These are phyloP conservation scores for Penicillium sp. DNA, from an alignment of 2,329 filamentous ascomycete species.

Conservation along the genomic window DNA sequence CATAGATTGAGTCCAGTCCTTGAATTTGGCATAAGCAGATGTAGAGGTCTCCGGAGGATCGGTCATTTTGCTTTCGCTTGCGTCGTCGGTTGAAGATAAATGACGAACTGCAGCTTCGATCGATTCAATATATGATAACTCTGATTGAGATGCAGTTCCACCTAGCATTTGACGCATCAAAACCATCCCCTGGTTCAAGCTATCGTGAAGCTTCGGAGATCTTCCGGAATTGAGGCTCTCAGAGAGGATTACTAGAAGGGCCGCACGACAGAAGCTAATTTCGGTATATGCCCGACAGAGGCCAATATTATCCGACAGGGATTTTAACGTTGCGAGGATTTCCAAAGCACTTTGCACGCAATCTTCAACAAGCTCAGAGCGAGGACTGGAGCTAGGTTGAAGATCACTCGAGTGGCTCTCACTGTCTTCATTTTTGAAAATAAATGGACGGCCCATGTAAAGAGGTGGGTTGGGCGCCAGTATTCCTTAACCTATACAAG, in stretches of 20 bases:
- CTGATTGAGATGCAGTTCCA: slow-evolving; percentile 58
- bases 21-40: slow-evolving; percentile 58
- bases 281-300: slow-evolving; percentile 62
- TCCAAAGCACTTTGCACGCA: slow-evolving; percentile 60
- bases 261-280: slow-evolving; percentile 61
- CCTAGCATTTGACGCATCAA: slow-evolving; percentile 60
- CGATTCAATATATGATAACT: slow-evolving; percentile 58
- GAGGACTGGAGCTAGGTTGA: slow-evolving; percentile 32
- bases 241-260: slow-evolving; percentile 56
- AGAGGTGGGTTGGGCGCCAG: slow-evolving; percentile 51
- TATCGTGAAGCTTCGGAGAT: slow-evolving; percentile 49
- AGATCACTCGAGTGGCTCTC: slow-evolving; percentile 27
- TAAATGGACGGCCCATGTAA: slow-evolving; percentile 60
- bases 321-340: slow-evolving; percentile 56
- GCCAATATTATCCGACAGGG: slow-evolving; percentile 56
- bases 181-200: slow-evolving; percentile 55
- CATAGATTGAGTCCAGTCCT: slow-evolving; percentile 48
- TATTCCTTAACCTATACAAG: slow-evolving; percentile 43
- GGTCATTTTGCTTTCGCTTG: slow-evolving; percentile 19
- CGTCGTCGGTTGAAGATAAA: slow-evolving; percentile 50
- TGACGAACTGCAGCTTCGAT: slow-evolving; percentile 55
- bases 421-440: slow-evolving; percentile 47
- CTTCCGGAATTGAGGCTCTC: slow-evolving; percentile 44
- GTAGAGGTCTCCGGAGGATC: slow-evolving; percentile 39
- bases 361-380: slow-evolving; percentile 53